Base-by-base conservation (phyloP, 2,329 filamentous ascomycete genomes). In the Epichloe uncinata region DNA sequence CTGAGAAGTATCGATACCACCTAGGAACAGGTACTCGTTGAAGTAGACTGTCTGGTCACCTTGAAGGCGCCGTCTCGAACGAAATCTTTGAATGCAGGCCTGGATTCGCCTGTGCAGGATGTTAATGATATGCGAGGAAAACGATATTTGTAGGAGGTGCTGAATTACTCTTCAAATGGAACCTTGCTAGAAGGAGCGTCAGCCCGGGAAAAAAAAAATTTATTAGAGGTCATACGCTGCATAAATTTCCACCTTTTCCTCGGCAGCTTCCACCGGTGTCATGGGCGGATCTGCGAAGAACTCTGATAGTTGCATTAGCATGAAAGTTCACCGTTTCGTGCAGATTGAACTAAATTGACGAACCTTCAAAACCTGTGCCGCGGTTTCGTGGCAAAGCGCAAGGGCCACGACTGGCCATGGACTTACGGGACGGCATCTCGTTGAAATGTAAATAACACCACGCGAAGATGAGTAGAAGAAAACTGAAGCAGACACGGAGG, bases 81-180 rank as follows among this genome's bases (percentile, higher is more conserved):
- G 81, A 68, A 84, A 98, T 13, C 88, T 84, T 56, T 89, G 82
- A 49, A 97, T 85, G 44, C 87, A 93, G 26, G 82, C 77, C 61
- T 96, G 84, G 40, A 97, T 87, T 44, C 93, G 87, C 50, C 84
- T 85, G 45, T n/a, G 4, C 3, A 18, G 12, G 9, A 5, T 33
- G 16, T 49, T 30, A 49, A 16, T 47, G 4, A 15, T 15, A 8
- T 15, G 46, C 7, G 13, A 4, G 3, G 12, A 13, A 38, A 11
- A 7, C 12, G 5, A 9, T 48, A 12, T 7, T 35, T 13, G 9
- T 1, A 18, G 16, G 40, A 20, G 13, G 30, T 16, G 4, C 8
- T 6, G 4, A 20, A 47, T 13, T 70, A 84, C 82, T 79, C 73
- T 36, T 72, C 61, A 55, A 85, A 82, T 1, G 75, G 65, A 8